Base-by-base conservation (phyloP, 805 yeast species). In the Wickerhamomyces canadensis region DNA sequence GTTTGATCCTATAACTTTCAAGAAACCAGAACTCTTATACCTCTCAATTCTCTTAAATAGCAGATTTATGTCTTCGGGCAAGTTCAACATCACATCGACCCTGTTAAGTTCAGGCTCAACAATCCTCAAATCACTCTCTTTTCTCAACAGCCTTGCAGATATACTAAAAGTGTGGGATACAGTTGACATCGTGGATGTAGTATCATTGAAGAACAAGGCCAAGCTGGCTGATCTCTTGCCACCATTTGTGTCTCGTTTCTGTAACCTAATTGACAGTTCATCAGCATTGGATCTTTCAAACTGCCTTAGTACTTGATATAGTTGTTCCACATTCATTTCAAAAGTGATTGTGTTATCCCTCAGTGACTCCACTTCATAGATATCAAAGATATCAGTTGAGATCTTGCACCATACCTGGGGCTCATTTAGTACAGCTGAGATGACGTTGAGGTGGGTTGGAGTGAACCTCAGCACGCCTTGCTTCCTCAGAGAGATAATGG, bases 361-460 rank as follows among this genome's bases (percentile, higher is more conserved):
- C 58, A 45, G 65, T 65, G 62, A 80, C 72, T 44, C 47, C 5
- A 60, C 54, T 9, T 48, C 49, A 34, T 47, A 43, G 8, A 42
- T 22, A 19, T 55, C 55, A 34, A 55, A 53, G 27, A 77, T 52
- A 12, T 65, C 58, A 3, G 51, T 65, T 14, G 68, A 62, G 12
- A 81, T 50, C 41, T 73, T 74, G 45, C 82, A 71, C 86, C 87
- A 82, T 3, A 78, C 74, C 43, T 79, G 85, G 3, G 87, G 85
- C 40, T 78, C 82, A 31, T 68, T 64, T 19, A 68, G 46, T 8
- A 72, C 65, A 2, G 72, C 66, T 45, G 79, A 75, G 5, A 80
- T 71, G 12, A 79, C 66, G 27, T 64, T 54, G 29, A 82, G 57
- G 38, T 65, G 65, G 1, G 62, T 54, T 4, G 70, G 74, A 1